A percentile compares a stretch with the other conserved stretches of the same genome.
These are phyloP conservation scores for Fusarium sp. DNA, from an alignment of 2,329 filamentous ascomycete genomes.

Conservation along the genomic window DNA sequence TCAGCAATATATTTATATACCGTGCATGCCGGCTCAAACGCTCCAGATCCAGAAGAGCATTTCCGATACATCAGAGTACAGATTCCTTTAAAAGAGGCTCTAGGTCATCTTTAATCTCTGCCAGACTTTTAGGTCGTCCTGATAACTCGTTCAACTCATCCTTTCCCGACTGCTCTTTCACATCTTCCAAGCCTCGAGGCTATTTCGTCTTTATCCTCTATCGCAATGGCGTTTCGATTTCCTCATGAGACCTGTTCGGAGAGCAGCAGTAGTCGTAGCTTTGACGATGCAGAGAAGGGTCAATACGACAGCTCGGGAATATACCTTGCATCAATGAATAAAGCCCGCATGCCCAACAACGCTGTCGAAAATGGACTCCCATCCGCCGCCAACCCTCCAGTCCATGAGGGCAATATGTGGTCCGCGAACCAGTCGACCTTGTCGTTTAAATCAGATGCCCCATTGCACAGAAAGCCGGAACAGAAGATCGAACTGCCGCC, in stretches of 20 bases:
- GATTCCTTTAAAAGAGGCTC: too few species aligned
- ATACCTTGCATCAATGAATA: background rate
- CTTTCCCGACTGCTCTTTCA: accelerated
- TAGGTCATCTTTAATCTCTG: too few species aligned
- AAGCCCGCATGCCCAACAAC: background rate
- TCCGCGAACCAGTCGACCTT: background rate
- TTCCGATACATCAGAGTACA: too few species aligned
- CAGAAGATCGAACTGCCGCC: background rate
- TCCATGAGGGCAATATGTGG: background rate
- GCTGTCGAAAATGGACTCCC: background rate
- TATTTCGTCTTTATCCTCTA: too few species aligned
- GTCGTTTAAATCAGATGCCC: background rate
- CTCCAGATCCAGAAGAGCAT: background rate
- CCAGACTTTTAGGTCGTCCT: background rate
- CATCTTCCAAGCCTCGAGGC: too few species aligned
- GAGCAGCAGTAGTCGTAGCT: background rate
- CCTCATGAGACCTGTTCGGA: accelerated
- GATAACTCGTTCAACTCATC: accelerated
- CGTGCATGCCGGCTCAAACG: accelerated
- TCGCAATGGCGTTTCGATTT: background rate
- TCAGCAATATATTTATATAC: background rate
- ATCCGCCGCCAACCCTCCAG: background rate
- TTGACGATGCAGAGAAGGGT: background rate
- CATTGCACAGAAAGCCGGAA: background rate
- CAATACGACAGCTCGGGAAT: background rate